These are phyloP conservation scores for Alternaria sp. DNA, from an alignment of 2,329 filamentous ascomycete species.

Conservation along the genomic window DNA sequence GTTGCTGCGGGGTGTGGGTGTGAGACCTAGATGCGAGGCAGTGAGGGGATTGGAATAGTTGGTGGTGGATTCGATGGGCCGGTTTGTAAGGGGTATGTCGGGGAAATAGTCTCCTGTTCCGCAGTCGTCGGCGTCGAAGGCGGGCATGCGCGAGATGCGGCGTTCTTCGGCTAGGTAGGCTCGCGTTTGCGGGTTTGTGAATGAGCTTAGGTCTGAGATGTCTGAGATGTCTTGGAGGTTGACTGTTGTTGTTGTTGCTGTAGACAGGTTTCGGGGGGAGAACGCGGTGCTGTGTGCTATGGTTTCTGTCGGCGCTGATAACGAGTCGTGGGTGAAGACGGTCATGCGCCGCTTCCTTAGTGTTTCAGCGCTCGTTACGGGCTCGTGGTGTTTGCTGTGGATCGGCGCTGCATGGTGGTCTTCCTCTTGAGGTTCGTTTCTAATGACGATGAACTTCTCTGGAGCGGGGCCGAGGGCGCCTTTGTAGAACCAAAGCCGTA, in stretches of 20 bases:
- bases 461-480: conserved; percentile 27
- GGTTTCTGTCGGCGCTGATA: not conserved
- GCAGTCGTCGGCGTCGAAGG: conserved; percentile 40
- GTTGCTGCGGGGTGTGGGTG: conserved; percentile 52
- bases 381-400: not conserved
- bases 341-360: not conserved
- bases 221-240: conserved; percentile 13
- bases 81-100: conserved; percentile 20
- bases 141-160: conserved; percentile 31
- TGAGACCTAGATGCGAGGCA: conserved; percentile 48
- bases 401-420: not conserved
- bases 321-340: not conserved
- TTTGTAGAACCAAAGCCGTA: conserved; percentile 35
- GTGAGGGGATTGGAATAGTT: not conserved
- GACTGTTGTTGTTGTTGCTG: conserved; percentile 2
- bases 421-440: not conserved
- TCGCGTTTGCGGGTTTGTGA: conserved; percentile 12
- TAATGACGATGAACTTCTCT: conserved; percentile 26
- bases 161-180: conserved; percentile 26
- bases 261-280: not conserved
- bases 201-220: not conserved
- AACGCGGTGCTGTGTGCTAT: not conserved
- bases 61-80: conserved; percentile 5
- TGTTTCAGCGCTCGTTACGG: not conserved
- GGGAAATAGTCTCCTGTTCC: conserved; percentile 38